A percentile compares a stretch with the other conserved stretches of the same genome.
These are phyloP conservation scores for Schrenkiella parvula DNA, from an alignment of 345 rosid species.

Conservation along the genomic window DNA sequence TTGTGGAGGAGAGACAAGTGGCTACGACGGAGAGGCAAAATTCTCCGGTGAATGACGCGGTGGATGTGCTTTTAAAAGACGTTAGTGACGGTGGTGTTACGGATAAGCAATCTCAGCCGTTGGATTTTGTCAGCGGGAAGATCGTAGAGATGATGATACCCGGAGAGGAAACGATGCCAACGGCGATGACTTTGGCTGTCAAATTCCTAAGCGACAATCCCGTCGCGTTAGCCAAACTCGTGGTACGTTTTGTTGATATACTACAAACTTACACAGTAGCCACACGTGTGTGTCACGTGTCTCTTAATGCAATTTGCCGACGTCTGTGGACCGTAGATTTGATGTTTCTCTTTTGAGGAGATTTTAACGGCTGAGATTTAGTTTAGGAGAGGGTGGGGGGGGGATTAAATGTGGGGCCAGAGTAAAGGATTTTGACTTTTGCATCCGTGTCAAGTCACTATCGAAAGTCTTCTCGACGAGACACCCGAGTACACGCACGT, in stretches of 20 bases:
- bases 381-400: not conserved
- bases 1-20: conserved; percentile 57
- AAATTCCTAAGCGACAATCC: conserved; percentile 71
- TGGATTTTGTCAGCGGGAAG: conserved; percentile 66
- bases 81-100: conserved; percentile 39
- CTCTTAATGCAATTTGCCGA: conserved; percentile 1
- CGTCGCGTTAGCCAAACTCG: conserved; percentile 51
- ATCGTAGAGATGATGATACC: conserved; percentile 98
- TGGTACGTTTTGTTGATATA: conserved; percentile 51
- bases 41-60: conserved; percentile 42
- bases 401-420: conserved; percentile 14
- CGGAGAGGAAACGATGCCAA: conserved; percentile 90
- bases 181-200: conserved; percentile 83
- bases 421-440: conserved; percentile 40
- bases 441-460: conserved; percentile 26
- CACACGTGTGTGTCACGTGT: conserved; percentile 3
- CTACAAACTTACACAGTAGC: not conserved
- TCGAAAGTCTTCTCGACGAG: conserved; percentile 33
- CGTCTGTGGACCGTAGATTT: conserved; percentile 17
- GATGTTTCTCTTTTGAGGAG: not conserved
- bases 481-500: conserved; percentile 44
- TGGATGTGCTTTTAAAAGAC: conserved; percentile 61
- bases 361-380: conserved; percentile 40
- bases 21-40: conserved; percentile 30
- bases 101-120: conserved; percentile 55